A percentile compares a stretch with the other conserved stretches of the same genome.
These are phyloP conservation scores for Kwoniella bestiolae DNA, from an alignment of 768 basidiomycete genomes.

Conservation along the genomic window DNA sequence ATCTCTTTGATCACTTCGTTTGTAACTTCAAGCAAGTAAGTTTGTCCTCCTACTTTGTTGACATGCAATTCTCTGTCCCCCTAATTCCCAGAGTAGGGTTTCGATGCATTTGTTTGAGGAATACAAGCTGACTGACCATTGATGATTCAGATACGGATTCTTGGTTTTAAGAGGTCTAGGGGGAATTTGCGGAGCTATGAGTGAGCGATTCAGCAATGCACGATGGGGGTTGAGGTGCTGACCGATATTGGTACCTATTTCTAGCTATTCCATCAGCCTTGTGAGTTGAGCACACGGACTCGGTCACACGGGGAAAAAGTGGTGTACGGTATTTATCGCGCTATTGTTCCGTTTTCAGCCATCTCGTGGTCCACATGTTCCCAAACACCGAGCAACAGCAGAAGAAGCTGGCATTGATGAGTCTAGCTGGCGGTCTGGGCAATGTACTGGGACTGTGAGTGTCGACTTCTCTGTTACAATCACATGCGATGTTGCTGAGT, in stretches of 20 bases:
- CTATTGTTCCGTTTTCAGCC: too few species aligned
- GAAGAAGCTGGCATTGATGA: constrained; percentile 62
- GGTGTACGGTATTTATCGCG: too few species aligned
- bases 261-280: constrained; percentile 39
- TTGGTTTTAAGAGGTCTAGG: constrained; percentile 64
- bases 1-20: constrained; percentile 62
- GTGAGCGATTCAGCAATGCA: too few species aligned
- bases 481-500: too few species aligned
- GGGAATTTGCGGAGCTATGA: constrained; percentile 63
- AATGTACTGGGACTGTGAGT: constrained; percentile 59
- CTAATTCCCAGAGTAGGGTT: too few species aligned
- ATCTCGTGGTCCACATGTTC: constrained; percentile 63
- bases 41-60: background rate
- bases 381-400: constrained; percentile 62
- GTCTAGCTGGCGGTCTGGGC: constrained; percentile 61
- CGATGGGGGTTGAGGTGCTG: background rate
- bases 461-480: too few species aligned
- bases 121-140: too few species aligned
- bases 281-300: too few species aligned
- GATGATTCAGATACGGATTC: constrained; percentile 56
- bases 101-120: too few species aligned
- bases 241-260: too few species aligned
- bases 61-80: too few species aligned
- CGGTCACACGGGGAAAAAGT: too few species aligned
- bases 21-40: constrained; percentile 55